Conservation (phyloP, 495 filamentous ascomycete species). For the Podospora anserina region DNA sequence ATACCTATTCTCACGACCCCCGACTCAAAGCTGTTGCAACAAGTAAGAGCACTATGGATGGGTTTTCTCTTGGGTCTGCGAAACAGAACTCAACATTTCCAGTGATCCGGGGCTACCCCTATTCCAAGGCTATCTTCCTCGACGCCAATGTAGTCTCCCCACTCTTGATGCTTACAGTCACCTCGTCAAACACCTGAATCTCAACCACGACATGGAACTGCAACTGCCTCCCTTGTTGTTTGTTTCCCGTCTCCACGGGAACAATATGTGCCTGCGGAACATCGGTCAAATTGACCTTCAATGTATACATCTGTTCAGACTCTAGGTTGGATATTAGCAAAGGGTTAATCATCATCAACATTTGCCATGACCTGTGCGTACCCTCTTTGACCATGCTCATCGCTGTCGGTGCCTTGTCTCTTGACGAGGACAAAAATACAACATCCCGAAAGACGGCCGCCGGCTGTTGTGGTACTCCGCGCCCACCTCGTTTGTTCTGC, state of each 20-base stretch:
- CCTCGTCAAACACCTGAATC: conserved; percentile 22
- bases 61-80: no score
- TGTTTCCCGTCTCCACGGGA: conserved; percentile 11
- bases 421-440: conserved; percentile 23
- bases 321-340: conserved; percentile 12
- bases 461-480: not conserved
- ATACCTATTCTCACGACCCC: no score
- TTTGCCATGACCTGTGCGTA: not conserved
- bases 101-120: not conserved
- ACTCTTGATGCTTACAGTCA: conserved; percentile 24
- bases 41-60: not conserved
- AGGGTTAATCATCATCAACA: not conserved
- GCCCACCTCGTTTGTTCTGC: conserved; percentile 4
- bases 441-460: conserved; percentile 22
- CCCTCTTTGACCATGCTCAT: conserved; percentile 5
- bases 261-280: conserved; percentile 13
- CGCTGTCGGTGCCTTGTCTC: conserved; percentile 20
- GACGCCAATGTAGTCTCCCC: conserved; percentile 15
- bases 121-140: conserved; percentile 14
- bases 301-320: conserved; percentile 11
- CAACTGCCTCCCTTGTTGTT: conserved; percentile 18
- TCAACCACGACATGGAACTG: conserved; percentile 26
- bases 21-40: no score
- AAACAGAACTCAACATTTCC: not conserved
- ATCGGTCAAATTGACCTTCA: conserved; percentile 26